Evolutionary conservation across 805 yeast genomes (phyloP).

Genomic region (Saccharomycopsis sp.): DNA sequence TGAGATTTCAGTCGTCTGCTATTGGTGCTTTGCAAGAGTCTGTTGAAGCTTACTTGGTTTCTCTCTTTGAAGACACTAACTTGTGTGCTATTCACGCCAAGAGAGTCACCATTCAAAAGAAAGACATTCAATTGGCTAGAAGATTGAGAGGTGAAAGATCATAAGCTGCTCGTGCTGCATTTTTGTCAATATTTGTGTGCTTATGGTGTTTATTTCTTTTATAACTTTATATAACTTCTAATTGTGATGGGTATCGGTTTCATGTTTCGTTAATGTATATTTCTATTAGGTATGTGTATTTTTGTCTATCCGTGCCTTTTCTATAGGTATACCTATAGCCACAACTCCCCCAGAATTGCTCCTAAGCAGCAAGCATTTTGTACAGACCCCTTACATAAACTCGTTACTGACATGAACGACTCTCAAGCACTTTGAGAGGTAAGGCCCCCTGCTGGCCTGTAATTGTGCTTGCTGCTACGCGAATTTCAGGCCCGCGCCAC

Average conservation of each 20-base stretch:
- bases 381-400: too few species aligned
- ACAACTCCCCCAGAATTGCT: too few species aligned
- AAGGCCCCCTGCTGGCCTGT: too few species aligned
- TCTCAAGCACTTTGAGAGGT: too few species aligned
- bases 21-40: constrained; percentile 98
- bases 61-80: constrained; percentile 95
- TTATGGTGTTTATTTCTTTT: not conserved
- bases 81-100: constrained; percentile 98
- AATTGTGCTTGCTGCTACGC: too few species aligned
- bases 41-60: constrained; percentile 95
- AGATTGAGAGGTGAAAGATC: constrained; percentile 97
- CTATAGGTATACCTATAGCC: too few species aligned
- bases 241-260: constrained; percentile 1
- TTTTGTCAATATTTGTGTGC: not conserved
- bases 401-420: too few species aligned
- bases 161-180: constrained; percentile 30
- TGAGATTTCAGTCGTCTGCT: constrained; percentile 96
- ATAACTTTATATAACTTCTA: not conserved
- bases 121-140: constrained; percentile 96
- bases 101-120: constrained; percentile 98
- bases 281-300: too few species aligned
- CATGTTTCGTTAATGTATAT: not conserved
- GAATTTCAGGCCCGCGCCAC: too few species aligned
- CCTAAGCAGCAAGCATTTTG: too few species aligned
- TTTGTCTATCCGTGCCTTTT: too few species aligned